Conservation (phyloP, 495 filamentous ascomycete genomes). For the Amphirosellinia nigrospora region DNA sequence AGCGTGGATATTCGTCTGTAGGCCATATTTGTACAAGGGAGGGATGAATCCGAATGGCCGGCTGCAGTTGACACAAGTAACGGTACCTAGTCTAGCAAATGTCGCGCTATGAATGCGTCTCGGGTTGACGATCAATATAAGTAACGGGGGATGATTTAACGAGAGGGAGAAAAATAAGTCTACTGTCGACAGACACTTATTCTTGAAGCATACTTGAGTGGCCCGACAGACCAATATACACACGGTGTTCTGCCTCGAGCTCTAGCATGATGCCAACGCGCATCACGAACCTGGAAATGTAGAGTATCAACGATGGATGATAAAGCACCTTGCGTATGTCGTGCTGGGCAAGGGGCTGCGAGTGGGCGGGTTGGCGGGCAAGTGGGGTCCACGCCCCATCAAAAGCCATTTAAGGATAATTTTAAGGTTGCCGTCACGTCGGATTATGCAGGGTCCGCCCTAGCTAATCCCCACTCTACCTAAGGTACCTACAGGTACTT, state of each 20-base stretch:
- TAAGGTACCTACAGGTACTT: too few relatives aligned
- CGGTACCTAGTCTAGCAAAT: not conserved
- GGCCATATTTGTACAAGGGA: not conserved
- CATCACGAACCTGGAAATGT: not conserved
- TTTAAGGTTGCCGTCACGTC: not conserved
- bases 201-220: not conserved
- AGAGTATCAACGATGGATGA: not conserved
- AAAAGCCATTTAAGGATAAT: not conserved
- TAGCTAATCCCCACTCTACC: not conserved
- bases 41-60: not conserved
- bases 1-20: conserved; percentile 54
- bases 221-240: not conserved
- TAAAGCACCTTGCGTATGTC: not conserved
- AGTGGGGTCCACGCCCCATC: conserved; percentile 3
- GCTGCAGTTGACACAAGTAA: not conserved
- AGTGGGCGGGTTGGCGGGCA: conserved; percentile 1
- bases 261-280: conserved; percentile 6
- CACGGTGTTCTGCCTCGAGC: not conserved
- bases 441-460: not conserved
- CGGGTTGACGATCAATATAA: not conserved
- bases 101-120: not conserved
- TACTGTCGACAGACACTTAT: not conserved
- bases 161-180: not conserved
- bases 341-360: not conserved
- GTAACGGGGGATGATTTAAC: not conserved